Base-by-base conservation (phyloP, 2,329 filamentous ascomycete species). In the Daldinia eschscholtzii region DNA sequence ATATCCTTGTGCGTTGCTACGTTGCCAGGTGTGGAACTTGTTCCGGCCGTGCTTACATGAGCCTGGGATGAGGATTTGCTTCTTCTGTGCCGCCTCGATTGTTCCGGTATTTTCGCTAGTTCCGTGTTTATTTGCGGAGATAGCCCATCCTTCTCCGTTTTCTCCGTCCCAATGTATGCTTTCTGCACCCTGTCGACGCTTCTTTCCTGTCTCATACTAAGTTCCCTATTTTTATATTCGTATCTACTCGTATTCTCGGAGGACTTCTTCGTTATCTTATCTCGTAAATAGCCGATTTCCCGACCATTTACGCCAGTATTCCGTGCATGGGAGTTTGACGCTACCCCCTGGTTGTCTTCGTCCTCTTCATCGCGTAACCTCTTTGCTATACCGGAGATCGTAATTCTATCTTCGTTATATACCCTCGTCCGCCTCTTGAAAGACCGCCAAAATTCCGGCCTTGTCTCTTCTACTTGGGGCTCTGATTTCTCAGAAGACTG, bases 381-480 rank as follows among this genome's bases (percentile, higher is more conserved):
- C 37, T 35, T 12, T 20, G 28, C 39, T 4, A 23, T 20, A 39
- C 23, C 37, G 20, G 58, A 48, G 13, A 28, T 37, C 13, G 6
- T 15, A 4, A 58, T 12, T 23, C 23, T 13, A 23, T 35, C 37
- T 26, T 37, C 28, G 13, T 57, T 46, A 20, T 18, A 23, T 20
- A 28, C 18, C n/a, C 61, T 42, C 53, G 20, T 57, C 20, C 23
- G 59, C 46, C 57, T 71, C 44, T 52, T 67, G 59, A 67, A 46
- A 3, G n/a, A 56, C 66, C 70, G 57, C 70, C 65, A 67, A 26
- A n/a, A 37, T 37, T 46, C 46, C 61, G 59, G 20, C 68, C 20
- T 26, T 56, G 35, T 33, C 41, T 55, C 53, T 28, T 57, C 53
- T 18, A n/a, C 23, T 12, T 20, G 26, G 5, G 13, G 20, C 6